phyloP scores from a whole-genome alignment of 148 eudicot genomes.

The Simmondsia chinensis region DNA sequence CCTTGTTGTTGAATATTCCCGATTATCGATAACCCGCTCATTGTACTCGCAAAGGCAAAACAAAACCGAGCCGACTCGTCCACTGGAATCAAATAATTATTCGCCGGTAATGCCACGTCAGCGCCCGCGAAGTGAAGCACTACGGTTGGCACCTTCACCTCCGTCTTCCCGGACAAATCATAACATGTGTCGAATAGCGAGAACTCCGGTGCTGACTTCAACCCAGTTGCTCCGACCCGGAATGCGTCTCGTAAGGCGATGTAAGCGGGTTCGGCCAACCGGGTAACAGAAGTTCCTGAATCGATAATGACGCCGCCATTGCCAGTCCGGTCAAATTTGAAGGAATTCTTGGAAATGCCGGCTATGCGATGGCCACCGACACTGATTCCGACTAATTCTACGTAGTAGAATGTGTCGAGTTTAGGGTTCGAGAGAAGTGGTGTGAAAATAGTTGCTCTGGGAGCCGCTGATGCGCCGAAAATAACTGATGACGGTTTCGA shows the following conservation, averaged over 20 bases:
- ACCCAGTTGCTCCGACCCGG: constrained; percentile 38
- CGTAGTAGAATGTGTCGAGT: constrained; percentile 88
- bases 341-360: constrained; percentile 47
- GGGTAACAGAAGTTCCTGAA: constrained; percentile 88
- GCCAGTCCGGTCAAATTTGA: constrained; percentile 53
- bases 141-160: constrained; percentile 85
- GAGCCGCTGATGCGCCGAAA: constrained; percentile 55
- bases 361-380: constrained; percentile 72
- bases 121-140: constrained; percentile 73
- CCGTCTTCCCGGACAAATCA: constrained; percentile 70
- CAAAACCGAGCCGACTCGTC: constrained; percentile 70
- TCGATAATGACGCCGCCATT: constrained; percentile 85
- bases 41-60: constrained; percentile 86
- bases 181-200: constrained; percentile 93
- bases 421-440: constrained; percentile 68
- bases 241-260: constrained; percentile 64
- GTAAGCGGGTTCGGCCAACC: constrained; percentile 80
- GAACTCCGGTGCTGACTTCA: constrained; percentile 55
- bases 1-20: constrained; percentile 98
- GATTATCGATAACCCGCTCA: constrained; percentile 75
- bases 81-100: constrained; percentile 85
- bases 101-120: constrained; percentile 70
- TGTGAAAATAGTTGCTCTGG: constrained; percentile 55
- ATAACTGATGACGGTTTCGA: constrained; percentile 68
- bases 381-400: constrained; percentile 61